Evolutionary conservation across 106 monocot genomes (phyloP).

Genomic region (Dioscorea alata): DNA sequence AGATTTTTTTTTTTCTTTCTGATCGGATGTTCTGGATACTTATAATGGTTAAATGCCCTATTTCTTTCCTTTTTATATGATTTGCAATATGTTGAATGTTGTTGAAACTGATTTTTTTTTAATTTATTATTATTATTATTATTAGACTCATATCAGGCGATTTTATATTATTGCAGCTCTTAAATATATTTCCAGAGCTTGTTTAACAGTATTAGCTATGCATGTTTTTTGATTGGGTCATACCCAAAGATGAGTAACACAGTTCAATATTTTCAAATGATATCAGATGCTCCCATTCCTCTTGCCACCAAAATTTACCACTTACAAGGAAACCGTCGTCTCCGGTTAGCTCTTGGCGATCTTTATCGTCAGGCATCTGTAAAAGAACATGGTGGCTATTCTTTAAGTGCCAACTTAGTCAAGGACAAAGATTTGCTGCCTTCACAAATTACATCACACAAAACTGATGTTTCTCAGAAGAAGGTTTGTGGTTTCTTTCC

Average conservation of each 20-base stretch:
- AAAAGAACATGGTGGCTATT: conserved; percentile 20
- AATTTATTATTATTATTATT: too few relatives aligned
- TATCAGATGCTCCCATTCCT: conserved; percentile 45
- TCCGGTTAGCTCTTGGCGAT: conserved; percentile 53
- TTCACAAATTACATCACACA: conserved; percentile 20
- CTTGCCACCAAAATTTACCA: conserved; percentile 80
- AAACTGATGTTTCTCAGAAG: conserved; percentile 25
- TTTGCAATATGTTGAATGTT: too few relatives aligned
- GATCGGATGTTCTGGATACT: too few relatives aligned
- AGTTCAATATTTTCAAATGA: neutral
- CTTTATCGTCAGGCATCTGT: conserved; percentile 36
- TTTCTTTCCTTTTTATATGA: too few relatives aligned
- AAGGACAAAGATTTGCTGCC: conserved; percentile 22
- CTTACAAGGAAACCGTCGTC: conserved; percentile 35
- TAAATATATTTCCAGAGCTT: too few relatives aligned
- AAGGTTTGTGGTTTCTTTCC: conserved; percentile 32
- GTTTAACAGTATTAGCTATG: too few relatives aligned
- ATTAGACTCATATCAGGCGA: too few relatives aligned
- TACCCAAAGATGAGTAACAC: too few relatives aligned
- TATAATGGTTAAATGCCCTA: too few relatives aligned
- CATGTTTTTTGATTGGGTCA: too few relatives aligned
- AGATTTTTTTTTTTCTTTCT: neutral
- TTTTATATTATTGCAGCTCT: too few relatives aligned
- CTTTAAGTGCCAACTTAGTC: conserved; percentile 1
- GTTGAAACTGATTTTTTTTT: too few relatives aligned